Conservation (phyloP, 345 rosid species). For the Heritiera littoralis region DNA sequence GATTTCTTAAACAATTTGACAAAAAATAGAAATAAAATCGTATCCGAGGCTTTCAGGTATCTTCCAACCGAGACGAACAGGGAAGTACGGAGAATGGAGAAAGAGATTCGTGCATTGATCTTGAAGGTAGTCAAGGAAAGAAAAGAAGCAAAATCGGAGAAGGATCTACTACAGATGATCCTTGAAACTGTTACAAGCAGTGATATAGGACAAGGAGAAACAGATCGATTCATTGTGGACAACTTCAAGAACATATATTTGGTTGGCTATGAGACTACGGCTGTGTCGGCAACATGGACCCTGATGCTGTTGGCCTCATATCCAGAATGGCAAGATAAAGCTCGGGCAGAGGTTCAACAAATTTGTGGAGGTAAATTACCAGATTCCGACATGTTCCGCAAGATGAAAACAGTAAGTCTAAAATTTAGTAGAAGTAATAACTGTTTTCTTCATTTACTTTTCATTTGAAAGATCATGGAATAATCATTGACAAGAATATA, state of each 20-base stretch:
- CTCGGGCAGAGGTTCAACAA: not conserved
- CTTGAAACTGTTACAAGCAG: slow-evolving; percentile 31
- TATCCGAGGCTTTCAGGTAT: slow-evolving; percentile 10
- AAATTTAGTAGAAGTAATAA: too few species aligned
- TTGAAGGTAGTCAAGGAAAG: slow-evolving; percentile 36
- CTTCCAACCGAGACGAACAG: slow-evolving; percentile 35
- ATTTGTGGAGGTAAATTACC: not conserved
- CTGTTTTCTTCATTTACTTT: too few species aligned
- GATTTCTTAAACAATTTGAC: too few species aligned
- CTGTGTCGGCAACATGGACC: slow-evolving; percentile 38
- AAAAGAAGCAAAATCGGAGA: not conserved
- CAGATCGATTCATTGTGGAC: slow-evolving; percentile 37
- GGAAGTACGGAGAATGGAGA: slow-evolving; percentile 36
- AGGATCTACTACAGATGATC: slow-evolving; percentile 36
- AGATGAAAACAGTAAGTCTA: too few species aligned
- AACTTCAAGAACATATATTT: slow-evolving; percentile 45
- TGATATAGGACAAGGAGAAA: slow-evolving; percentile 21
- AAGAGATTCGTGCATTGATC: slow-evolving; percentile 28
- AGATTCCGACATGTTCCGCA: not conserved
- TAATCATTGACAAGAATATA: too few species aligned
- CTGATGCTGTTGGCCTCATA: slow-evolving; percentile 16
- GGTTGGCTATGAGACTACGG: slow-evolving; percentile 43
- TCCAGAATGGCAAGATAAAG: not conserved
- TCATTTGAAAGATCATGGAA: too few species aligned
- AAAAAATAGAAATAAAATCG: too few species aligned